Evolutionary conservation across 495 filamentous ascomycete genomes (phyloP), one percentile per base, ranked within the genome.

Genomic region (Neurospora terricola): DNA sequence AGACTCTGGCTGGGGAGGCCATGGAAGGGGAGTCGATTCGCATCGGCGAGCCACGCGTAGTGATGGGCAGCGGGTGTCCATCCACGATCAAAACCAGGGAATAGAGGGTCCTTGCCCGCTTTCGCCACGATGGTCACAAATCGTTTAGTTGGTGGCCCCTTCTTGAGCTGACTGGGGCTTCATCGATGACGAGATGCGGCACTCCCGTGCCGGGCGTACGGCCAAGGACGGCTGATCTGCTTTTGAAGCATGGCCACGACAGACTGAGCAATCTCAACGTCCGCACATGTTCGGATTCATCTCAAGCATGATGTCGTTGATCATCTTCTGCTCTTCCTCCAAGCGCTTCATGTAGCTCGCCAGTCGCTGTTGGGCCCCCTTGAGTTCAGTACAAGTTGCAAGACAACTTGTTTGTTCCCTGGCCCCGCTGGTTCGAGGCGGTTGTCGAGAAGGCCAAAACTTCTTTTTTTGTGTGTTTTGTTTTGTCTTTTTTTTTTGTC

Each of bases 291-390:
- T 86, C 0, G 89, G 88, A 62, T 88, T 90, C 81, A 91, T 93
- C 73, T 90, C 89, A 73, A 87, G 88, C 73, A 97, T 84, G 70
- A 89, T 77, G 14, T 84, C 83, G 74, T 94, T 88, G 69, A 94
- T 83, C 79, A 92, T 91, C 69, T 89, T 84, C 70, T 89, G 83
- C 72, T 89, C 87, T 40, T 84, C 84, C 62, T 86, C 81, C 39
- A 90, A 78, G 10, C 87, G 82, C 42, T 76, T 74, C 59, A 76
- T 74, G 72, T 77, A 72, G 38, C 70, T 76, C 69, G 72, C 74
- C 68, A 78, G 23, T 10, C 75, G 75, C 34, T 71, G 27, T 34
- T 75, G 73, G 16, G 59, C 11, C 14, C 42, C 70, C 71, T 77
- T 75, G 27, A 71, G 71, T 39, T 81, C 79, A 12, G 45, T 54